These are phyloP conservation scores for Hypholoma fasciculare DNA, from an alignment of 768 basidiomycete genomes.

Conservation along the genomic window DNA sequence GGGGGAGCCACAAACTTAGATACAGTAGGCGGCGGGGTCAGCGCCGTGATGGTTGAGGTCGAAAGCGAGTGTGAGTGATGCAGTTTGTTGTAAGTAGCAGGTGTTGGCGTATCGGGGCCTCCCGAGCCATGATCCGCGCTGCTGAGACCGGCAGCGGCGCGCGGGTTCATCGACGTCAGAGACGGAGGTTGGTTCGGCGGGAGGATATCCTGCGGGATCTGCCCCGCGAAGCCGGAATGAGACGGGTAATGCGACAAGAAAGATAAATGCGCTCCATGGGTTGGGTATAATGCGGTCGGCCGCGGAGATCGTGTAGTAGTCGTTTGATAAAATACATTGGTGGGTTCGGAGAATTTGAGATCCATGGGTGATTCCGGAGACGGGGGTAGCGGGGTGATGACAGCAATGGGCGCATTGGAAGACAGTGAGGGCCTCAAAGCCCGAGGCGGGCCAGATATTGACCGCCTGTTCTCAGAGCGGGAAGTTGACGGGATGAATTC, in stretches of 20 bases:
- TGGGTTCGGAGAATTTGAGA: conserved; percentile 39
- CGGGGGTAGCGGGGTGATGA: conserved; percentile 44
- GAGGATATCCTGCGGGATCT: conserved; percentile 43
- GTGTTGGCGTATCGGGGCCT: conserved; percentile 42
- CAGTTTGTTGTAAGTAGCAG: conserved; percentile 25
- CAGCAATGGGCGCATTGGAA: conserved; percentile 35
- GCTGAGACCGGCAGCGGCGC: conserved; percentile 17
- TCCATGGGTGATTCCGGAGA: conserved; percentile 46
- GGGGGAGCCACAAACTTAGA: conserved; percentile 15
- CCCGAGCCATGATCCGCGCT: conserved; percentile 20
- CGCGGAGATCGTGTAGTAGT: conserved; percentile 47
- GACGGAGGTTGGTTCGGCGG: conserved; percentile 40
- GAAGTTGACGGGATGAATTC: conserved; percentile 27
- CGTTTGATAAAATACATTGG: conserved; percentile 73
- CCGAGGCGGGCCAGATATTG: conserved; percentile 44
- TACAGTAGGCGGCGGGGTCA: conserved; percentile 23
- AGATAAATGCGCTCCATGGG: conserved; percentile 39
- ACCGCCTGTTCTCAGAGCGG: conserved; percentile 42
- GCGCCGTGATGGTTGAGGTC: conserved; percentile 7
- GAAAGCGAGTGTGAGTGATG: conserved; percentile 22
- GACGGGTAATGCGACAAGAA: conserved; percentile 42
- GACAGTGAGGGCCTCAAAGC: conserved; percentile 39
- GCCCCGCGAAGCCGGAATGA: conserved; percentile 22
- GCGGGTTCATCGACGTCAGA: conserved; percentile 36
- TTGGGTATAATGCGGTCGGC: conserved; percentile 47